These are phyloP conservation scores for Bruguiera gymnorhiza DNA, from an alignment of 345 rosid species.

Conservation along the genomic window DNA sequence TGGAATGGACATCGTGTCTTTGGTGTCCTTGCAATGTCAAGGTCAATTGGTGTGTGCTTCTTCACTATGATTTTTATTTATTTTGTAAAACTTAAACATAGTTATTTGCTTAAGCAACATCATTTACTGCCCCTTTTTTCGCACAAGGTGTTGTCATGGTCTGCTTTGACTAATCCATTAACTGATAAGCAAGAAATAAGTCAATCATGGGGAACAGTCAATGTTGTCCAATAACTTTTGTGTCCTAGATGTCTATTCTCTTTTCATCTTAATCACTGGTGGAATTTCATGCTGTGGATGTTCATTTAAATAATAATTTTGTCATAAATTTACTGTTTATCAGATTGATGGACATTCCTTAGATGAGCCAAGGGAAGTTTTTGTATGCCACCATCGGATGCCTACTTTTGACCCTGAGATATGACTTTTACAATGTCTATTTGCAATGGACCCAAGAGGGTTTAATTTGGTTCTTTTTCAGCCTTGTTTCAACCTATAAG, in stretches of 20 bases:
- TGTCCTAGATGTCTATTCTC: neutral
- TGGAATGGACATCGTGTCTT: slow-evolving; percentile 98
- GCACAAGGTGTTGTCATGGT: neutral
- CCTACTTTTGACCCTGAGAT: slow-evolving; percentile 3
- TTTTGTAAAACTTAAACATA: neutral
- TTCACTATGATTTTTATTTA: neutral
- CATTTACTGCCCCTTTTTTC: neutral
- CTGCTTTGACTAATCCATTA: neutral
- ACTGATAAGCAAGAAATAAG: neutral
- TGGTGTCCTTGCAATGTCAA: slow-evolving; percentile 98
- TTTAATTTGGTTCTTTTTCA: neutral
- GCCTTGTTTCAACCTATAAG: neutral
- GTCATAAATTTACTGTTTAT: neutral
- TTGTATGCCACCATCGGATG: neutral
- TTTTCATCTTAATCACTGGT: neutral
- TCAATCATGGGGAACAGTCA: neutral
- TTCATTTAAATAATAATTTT: neutral
- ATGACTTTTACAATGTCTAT: neutral
- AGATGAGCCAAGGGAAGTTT: neutral
- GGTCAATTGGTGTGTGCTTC: slow-evolving; percentile 71
- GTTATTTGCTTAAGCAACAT: neutral
- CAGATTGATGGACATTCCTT: slow-evolving; percentile 5
- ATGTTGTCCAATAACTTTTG: neutral
- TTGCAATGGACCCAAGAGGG: neutral
- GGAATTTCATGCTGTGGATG: neutral